Conservation (phyloP, 371 early-diverging fungal genomes). For the Conidiobolus incongruus region DNA sequence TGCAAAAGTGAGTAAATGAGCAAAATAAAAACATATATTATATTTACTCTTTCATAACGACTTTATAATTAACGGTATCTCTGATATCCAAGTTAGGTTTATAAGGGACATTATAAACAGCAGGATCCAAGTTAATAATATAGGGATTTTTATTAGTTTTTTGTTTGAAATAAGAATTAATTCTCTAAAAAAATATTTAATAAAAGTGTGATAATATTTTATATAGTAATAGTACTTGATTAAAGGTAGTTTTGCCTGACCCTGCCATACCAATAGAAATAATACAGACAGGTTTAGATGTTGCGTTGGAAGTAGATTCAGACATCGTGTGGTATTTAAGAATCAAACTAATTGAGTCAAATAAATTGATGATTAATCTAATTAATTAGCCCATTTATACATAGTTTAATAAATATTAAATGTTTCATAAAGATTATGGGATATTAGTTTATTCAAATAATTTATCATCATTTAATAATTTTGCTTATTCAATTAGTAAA, state of each 20-base stretch:
- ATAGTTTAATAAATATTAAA: no score
- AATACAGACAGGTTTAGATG: conserved; percentile 37
- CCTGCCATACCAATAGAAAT: conserved; percentile 97
- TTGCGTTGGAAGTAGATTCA: no score
- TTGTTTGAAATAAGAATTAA: conserved; percentile 63
- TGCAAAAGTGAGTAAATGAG: no score
- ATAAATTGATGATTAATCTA: no score
- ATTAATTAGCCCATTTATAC: no score
- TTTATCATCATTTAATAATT: no score
- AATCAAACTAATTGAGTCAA: no score
- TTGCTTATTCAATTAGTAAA: no score
- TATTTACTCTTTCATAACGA: conserved; percentile 92
- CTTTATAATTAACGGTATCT: conserved; percentile 95
- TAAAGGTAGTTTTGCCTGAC: conserved; percentile 95
- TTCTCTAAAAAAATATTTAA: conserved; percentile 25
- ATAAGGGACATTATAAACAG: conserved; percentile 80
- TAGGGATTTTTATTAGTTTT: conserved; percentile 54
- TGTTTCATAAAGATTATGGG: no score
- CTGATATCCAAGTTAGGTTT: conserved; percentile 95
- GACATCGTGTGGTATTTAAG: no score
- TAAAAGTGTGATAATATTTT: no score
- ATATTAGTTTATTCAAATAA: no score
- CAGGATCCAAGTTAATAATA: conserved; percentile 97
- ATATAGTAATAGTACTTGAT: conserved; percentile 66
- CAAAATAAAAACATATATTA: neutral